These are phyloP conservation scores for Bondarzewia mesenterica DNA, from an alignment of 1,284 basidiomycete species.

Conservation along the genomic window DNA sequence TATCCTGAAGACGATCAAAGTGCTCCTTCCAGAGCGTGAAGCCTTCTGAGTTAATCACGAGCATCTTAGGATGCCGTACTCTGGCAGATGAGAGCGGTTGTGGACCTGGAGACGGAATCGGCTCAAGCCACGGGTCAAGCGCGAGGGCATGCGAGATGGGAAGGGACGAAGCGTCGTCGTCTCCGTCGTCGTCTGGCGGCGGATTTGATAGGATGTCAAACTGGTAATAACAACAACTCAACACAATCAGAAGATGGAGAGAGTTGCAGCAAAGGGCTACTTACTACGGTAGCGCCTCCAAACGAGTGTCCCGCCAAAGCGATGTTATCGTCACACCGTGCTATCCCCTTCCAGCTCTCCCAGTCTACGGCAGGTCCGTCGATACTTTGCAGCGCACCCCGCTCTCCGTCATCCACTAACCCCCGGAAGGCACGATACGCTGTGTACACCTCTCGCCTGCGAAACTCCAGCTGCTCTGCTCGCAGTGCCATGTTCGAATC, in stretches of 20 bases:
- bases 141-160: slow-evolving; percentile 48
- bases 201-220: slow-evolving; percentile 45
- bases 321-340: slow-evolving; percentile 37
- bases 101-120: slow-evolving; percentile 51
- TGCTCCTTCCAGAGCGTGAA: slow-evolving; percentile 73
- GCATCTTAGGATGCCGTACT: slow-evolving; percentile 25
- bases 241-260: background rate
- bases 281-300: slow-evolving; percentile 65
- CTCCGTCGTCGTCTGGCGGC: slow-evolving; percentile 19
- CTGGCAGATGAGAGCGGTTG: background rate
- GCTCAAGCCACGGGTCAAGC: slow-evolving; percentile 77
- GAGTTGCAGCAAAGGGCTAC: slow-evolving; percentile 18
- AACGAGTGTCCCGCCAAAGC: slow-evolving; percentile 68
- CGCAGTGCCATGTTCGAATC: slow-evolving; percentile 23
- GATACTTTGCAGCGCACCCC: slow-evolving; percentile 9
- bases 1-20: slow-evolving; percentile 45
- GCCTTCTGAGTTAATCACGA: slow-evolving; percentile 65
- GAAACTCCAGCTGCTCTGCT: slow-evolving; percentile 56
- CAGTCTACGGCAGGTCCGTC: slow-evolving; percentile 26
- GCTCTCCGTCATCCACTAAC: slow-evolving; percentile 11
- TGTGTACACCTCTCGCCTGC: slow-evolving; percentile 59
- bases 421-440: slow-evolving; percentile 28
- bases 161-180: slow-evolving; percentile 28
- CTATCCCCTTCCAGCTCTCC: slow-evolving; percentile 31
- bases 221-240: slow-evolving; percentile 22